Percentiles rank a stretch among this genome's conserved stretches.
phyloP scores from a whole-genome alignment of 176 grass and related monocot species.

The Chloris gayana region DNA sequence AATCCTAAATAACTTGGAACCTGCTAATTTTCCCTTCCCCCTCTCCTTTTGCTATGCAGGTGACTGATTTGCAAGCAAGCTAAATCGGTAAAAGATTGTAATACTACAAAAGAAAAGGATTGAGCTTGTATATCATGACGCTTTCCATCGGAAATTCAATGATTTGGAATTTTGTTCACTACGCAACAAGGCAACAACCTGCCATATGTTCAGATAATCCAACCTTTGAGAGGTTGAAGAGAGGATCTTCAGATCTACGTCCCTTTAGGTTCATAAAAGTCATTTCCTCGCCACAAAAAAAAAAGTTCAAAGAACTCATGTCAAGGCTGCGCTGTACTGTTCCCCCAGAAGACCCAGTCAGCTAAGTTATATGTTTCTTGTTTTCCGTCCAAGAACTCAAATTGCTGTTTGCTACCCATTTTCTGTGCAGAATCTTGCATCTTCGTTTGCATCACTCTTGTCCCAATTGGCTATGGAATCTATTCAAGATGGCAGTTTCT shows the following conservation, averaged over 20 bases:
- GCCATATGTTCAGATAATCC: background rate
- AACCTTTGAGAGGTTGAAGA: conserved; percentile 28
- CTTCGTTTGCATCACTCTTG: conserved; percentile 42
- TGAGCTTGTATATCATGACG: background rate
- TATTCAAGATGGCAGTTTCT: conserved; percentile 1
- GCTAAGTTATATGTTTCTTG: conserved; percentile 36
- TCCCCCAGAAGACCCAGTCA: conserved; percentile 23
- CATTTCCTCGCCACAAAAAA: conserved; percentile 2
- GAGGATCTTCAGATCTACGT: conserved; percentile 26
- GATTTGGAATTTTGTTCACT: background rate
- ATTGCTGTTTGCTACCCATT: conserved; percentile 38
- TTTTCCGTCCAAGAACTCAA: conserved; percentile 40
- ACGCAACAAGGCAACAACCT: conserved; percentile 9
- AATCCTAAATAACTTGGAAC: background rate
- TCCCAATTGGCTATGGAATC: conserved; percentile 37
- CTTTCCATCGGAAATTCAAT: background rate
- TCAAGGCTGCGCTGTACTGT: conserved; percentile 11
- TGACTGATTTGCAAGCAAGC: conserved; percentile 4
- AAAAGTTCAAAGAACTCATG: conserved; percentile 42
- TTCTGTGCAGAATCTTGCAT: conserved; percentile 57
- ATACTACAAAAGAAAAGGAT: background rate
- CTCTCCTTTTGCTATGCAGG: background rate
- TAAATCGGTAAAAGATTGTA: background rate
- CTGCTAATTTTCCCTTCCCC: background rate
- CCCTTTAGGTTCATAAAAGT: conserved; percentile 50